Percentiles rank a stretch among this genome's conserved stretches.
Conservation (phyloP, 1,139 yeast genomes). For the Zygosaccharomyces pseudobailii region DNA sequence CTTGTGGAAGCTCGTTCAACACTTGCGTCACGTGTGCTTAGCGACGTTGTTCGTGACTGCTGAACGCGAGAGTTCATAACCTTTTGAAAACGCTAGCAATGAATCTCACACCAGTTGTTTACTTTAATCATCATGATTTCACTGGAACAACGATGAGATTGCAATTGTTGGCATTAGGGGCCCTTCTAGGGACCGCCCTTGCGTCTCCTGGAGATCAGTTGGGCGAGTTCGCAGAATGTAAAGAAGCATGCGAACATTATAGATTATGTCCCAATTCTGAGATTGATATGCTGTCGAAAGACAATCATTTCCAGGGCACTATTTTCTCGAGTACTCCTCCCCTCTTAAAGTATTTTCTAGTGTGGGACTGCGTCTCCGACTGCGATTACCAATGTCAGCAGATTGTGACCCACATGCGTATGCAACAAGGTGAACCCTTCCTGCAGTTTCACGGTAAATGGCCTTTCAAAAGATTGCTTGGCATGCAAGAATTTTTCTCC, state of each 20-base stretch:
- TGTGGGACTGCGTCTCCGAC: constrained; percentile 77
- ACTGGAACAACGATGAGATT: not conserved
- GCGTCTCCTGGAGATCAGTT: constrained; percentile 73
- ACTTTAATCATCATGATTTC: not conserved
- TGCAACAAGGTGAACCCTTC: constrained; percentile 44
- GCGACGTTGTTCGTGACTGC: not conserved
- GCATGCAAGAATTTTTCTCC: constrained; percentile 83
- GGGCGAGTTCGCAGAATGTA: constrained; percentile 64
- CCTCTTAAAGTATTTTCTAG: constrained; percentile 41
- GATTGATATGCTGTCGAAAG: constrained; percentile 16
- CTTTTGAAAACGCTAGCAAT: not conserved
- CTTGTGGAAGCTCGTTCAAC: constrained; percentile 14
- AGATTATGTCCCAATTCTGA: constrained; percentile 34
- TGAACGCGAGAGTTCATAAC: not conserved
- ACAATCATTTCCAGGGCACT: constrained; percentile 33
- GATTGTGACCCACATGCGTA: constrained; percentile 54
- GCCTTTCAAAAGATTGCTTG: constrained; percentile 76
- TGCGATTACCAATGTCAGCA: constrained; percentile 94
- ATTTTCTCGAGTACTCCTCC: constrained; percentile 31
- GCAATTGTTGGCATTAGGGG: not conserved
- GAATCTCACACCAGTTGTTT: not conserved
- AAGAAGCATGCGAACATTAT: constrained; percentile 48
- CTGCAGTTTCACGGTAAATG: constrained; percentile 95
- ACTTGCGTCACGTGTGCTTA: constrained; percentile 7
- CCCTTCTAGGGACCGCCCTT: constrained; percentile 1